Evolutionary conservation across 1,284 basidiomycete genomes (phyloP).

Genomic region (Trametes polyzona): DNA sequence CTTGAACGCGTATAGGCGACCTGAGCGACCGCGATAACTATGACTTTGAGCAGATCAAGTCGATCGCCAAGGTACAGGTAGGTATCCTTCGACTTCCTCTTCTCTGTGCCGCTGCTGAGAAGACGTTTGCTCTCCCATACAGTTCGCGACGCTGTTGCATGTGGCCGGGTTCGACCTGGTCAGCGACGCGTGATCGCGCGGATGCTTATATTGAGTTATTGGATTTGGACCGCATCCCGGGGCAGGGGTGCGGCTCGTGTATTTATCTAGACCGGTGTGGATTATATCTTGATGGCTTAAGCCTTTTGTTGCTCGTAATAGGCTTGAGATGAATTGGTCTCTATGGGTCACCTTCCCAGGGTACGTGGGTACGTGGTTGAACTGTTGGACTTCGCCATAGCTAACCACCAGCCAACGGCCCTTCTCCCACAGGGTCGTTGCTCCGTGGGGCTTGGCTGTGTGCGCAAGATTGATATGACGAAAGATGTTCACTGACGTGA

Average conservation of each 20-base stretch:
- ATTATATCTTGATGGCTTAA: not conserved
- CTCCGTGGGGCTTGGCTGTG: not conserved
- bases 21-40: conserved; percentile 77
- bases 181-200: not conserved
- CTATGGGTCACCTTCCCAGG: not conserved
- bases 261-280: not conserved
- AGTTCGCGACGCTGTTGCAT: conserved; percentile 60
- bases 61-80: conserved; percentile 86
- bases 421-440: no score
- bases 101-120: not conserved
- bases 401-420: no score
- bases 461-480: not conserved
- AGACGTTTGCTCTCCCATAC: not conserved
- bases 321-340: no score
- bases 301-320: no score
- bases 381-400: not conserved
- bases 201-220: not conserved
- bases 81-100: conserved; percentile 23
- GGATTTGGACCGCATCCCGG: not conserved
- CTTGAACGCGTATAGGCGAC: conserved; percentile 53
- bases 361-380: no score
- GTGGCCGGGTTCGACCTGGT: conserved; percentile 53
- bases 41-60: conserved; percentile 78
- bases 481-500: not conserved
- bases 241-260: not conserved